These are phyloP conservation scores for Daldinia vernicosa DNA, from an alignment of 495 filamentous ascomycete genomes.

Conservation along the genomic window DNA sequence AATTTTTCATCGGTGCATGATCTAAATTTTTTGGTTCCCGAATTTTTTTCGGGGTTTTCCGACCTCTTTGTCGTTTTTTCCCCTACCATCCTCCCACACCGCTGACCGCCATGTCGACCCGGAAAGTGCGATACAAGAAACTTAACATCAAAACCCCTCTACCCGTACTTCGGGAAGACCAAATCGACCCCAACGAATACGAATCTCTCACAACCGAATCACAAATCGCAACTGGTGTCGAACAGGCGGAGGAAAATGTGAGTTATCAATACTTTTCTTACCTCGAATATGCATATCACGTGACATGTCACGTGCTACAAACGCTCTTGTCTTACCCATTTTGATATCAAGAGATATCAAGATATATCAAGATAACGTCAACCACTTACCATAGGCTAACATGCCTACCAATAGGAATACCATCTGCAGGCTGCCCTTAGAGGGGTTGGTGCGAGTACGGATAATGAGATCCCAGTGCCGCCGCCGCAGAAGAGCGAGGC, in stretches of 20 bases:
- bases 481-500: conserved; percentile 77
- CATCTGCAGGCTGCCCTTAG: conserved; percentile 95
- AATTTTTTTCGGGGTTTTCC: conserved; percentile 60
- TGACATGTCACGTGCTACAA: conserved; percentile 4
- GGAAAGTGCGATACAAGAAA: conserved; percentile 88
- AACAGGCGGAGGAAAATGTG: conserved; percentile 96
- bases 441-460: conserved; percentile 72
- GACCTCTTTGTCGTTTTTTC: conserved; percentile 51
- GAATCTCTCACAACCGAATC: conserved; percentile 61
- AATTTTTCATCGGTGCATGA: conserved; percentile 64
- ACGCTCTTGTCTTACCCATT: neutral
- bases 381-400: conserved; percentile 48
- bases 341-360: conserved; percentile 30
- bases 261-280: conserved; percentile 61
- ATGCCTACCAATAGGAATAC: conserved; percentile 75
- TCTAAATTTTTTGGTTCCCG: conserved; percentile 56
- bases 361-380: conserved; percentile 32
- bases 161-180: conserved; percentile 84
- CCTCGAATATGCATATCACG: conserved; percentile 43
- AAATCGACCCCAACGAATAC: conserved; percentile 80
- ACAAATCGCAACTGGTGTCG: conserved; percentile 94
- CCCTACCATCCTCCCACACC: conserved; percentile 49
- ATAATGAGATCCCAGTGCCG: conserved; percentile 87
- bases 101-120: conserved; percentile 69
- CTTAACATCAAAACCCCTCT: conserved; percentile 87